phyloP scores from a whole-genome alignment of 768 basidiomycete species.

The Leccinum aurantiacum region DNA sequence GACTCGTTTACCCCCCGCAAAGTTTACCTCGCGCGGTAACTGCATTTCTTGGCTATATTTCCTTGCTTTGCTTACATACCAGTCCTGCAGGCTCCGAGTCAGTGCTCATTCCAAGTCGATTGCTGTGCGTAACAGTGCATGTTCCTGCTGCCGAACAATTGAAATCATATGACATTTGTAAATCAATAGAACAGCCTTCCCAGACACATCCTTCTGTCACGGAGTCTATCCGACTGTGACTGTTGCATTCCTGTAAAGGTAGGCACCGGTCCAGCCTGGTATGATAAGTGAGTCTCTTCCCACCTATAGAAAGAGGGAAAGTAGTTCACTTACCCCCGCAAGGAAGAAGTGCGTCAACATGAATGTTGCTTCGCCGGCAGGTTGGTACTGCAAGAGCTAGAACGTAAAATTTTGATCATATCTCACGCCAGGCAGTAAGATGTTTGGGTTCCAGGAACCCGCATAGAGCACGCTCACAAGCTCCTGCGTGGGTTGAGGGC shows the following conservation, averaged over 20 bases:
- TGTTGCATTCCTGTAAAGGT: conserved; percentile 18
- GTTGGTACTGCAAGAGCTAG: conserved; percentile 11
- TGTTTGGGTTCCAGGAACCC: conserved; percentile 16
- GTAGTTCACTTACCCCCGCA: conserved; percentile 8
- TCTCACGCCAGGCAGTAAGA: conserved; percentile 2
- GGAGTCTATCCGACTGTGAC: conserved; percentile 15
- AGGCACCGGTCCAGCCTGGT: conserved; percentile 17
- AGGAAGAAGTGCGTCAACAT: conserved; percentile 20
- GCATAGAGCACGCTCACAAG: conserved; percentile 24
- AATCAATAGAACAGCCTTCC: background rate
- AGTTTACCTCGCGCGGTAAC: background rate
- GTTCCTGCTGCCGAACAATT: background rate
- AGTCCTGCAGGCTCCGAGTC: background rate
- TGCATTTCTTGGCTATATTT: background rate
- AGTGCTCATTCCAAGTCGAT: background rate
- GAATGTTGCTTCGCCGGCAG: conserved; percentile 17
- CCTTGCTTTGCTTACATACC: background rate
- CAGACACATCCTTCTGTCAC: background rate
- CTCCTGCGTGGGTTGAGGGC: conserved; percentile 14
- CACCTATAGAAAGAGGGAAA: background rate
- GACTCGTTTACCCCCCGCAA: too few species aligned
- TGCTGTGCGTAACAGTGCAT: background rate
- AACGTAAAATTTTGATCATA: conserved; percentile 25
- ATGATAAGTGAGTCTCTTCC: background rate
- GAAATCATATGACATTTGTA: background rate